Base-by-base conservation (phyloP, 306 rosid genomes). In the Fragaria vesca region DNA sequence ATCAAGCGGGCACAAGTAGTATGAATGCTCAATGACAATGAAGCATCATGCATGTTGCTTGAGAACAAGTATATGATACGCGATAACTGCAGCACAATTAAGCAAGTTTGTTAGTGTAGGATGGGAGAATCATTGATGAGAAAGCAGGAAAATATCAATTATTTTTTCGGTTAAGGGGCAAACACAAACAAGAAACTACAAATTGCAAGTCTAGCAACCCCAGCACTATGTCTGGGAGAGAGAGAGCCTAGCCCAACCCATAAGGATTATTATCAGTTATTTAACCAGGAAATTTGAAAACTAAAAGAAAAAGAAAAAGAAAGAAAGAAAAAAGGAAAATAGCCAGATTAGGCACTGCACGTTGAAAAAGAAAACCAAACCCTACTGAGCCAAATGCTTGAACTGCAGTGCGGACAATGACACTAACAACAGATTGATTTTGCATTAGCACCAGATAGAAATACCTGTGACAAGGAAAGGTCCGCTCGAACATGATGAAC, bases 1-100 rank as follows among this genome's bases (percentile, higher is more conserved):
- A 95, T 93, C 91, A 95, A 79, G 82, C 98, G 97, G 72, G 99
- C 97, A 82, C 97, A 95, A 52, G 99, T 95, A 60, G 99, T 95
- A 85, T 95, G 99, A 83, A 95, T 91, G 90, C 98, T 93, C 85
- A 95, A 88, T 9, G 97, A 88, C 81, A 95, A 85, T 21, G 99
- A 95, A 50, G 99, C 99, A 16, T 95, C 99, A 51, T 95, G 99
- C 99, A 95, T 95, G 83, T 93, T 95, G 81, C 97, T 95, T 60
- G 99, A 95, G 88, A 93, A 95, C 86, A 95, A 89, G 88, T 93
- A 95, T 76, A 95, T 95, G 77, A 95, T 95, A 78, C 97, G 94
- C 8, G 99, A 93, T 80, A 95, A 82, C 99, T 95, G 97, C 93
- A 89, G 47, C 81, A 83, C 61, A 74, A 77, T 24, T 69, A 30